Conservation (phyloP, 2,329 filamentous ascomycete genomes). For the Knufia petricola region DNA sequence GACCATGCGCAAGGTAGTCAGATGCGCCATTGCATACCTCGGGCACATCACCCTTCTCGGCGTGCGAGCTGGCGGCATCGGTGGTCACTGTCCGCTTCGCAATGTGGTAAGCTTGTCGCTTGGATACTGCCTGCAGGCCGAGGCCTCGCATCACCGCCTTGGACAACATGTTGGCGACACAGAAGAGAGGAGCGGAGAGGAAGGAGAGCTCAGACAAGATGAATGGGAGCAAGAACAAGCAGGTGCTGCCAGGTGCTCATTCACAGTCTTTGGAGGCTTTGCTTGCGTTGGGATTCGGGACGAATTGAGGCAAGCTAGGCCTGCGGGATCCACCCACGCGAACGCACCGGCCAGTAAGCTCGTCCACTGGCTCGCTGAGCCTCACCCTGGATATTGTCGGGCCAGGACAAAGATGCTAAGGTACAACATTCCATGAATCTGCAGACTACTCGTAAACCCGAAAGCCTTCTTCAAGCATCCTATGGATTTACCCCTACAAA, state of each 20-base stretch:
- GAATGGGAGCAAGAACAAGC: constrained; percentile 3
- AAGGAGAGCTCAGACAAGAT: constrained; percentile 7
- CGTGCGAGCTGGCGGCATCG: constrained; percentile 83
- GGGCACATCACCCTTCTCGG: constrained; percentile 66
- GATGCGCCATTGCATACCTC: constrained; percentile 46
- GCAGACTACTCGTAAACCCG: too few species aligned
- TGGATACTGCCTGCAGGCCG: constrained; percentile 26
- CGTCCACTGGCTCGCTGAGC: background rate
- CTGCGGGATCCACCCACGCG: too few species aligned
- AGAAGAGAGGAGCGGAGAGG: constrained; percentile 9
- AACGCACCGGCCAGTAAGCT: constrained; percentile 5
- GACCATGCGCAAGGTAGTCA: background rate
- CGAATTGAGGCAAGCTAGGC: too few species aligned
- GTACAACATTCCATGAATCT: too few species aligned
- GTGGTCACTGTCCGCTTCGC: constrained; percentile 77
- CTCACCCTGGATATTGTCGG: too few species aligned
- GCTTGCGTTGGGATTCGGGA: background rate
- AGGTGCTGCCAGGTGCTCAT: background rate
- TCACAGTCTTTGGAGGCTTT: too few species aligned
- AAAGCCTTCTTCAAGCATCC: too few species aligned
- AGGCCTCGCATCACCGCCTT: constrained; percentile 21
- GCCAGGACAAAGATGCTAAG: too few species aligned
- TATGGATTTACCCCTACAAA: too few species aligned
- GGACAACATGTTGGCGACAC: constrained; percentile 18
- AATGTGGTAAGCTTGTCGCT: constrained; percentile 36